Evolutionary conservation across 2,329 filamentous ascomycete genomes (phyloP).

Genomic region (Kalmusia sp.): DNA sequence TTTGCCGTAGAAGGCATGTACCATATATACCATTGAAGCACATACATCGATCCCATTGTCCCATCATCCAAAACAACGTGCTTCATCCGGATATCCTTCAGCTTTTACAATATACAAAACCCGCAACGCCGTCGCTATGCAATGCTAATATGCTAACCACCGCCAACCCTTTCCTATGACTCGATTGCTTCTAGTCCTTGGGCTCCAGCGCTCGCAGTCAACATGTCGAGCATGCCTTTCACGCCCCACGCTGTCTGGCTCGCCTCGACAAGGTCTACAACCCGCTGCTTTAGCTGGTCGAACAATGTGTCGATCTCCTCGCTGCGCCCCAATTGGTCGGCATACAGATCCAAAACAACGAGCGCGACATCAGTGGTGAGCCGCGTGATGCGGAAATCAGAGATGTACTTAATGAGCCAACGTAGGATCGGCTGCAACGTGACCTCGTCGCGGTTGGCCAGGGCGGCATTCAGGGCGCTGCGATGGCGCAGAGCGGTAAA

Average conservation of each 20-base stretch:
- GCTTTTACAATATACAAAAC: conserved; percentile 13
- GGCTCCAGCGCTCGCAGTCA: conserved; percentile 65
- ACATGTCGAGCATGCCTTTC: conserved; percentile 85
- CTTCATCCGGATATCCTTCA: conserved; percentile 23
- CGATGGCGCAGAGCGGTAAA: conserved; percentile 87
- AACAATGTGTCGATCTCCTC: conserved; percentile 76
- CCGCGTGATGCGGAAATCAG: conserved; percentile 80
- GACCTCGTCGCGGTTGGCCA: conserved; percentile 81
- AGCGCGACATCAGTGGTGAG: conserved; percentile 85
- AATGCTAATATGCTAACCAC: conserved; percentile 18
- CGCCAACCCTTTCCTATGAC: conserved; percentile 10
- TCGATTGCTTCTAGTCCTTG: conserved; percentile 19
- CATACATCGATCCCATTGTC: conserved; percentile 15
- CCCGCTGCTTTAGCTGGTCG: conserved; percentile 71
- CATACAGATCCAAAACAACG: conserved; percentile 85
- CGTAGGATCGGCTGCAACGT: conserved; percentile 81
- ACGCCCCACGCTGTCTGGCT: conserved; percentile 84
- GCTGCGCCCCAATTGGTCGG: conserved; percentile 77
- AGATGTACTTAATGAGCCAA: conserved; percentile 83
- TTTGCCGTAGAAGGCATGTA: conserved; percentile 6
- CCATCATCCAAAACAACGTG: conserved; percentile 33
- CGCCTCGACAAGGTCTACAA: conserved; percentile 79
- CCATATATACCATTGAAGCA: conserved; percentile 28
- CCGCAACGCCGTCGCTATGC: conserved; percentile 50
- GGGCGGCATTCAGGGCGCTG: conserved; percentile 79